A percentile compares a stretch with the other conserved stretches of the same genome.
phyloP scores from a whole-genome alignment of 306 rosid species.

The Pterocarpus santalinus region DNA sequence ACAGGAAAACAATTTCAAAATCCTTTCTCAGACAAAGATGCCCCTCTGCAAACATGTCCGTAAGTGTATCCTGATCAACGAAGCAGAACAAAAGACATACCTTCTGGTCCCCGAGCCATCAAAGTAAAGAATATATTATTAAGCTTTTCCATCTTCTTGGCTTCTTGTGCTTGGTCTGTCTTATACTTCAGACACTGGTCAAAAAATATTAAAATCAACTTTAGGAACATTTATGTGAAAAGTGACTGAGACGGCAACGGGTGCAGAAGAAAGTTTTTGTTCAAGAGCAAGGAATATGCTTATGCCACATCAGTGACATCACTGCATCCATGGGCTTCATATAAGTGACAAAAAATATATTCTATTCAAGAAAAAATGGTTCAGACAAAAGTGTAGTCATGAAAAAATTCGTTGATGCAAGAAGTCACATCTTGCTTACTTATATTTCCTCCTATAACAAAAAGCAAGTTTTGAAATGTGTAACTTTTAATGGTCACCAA shows the following conservation, averaged over 20 bases:
- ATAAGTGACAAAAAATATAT: conserved; percentile 43
- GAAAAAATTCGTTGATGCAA: conserved; percentile 27
- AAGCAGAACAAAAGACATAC: conserved; percentile 54
- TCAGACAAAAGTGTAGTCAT: conserved; percentile 4
- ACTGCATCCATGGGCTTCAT: conserved; percentile 34
- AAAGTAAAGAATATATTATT: conserved; percentile 89
- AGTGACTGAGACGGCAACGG: conserved; percentile 32
- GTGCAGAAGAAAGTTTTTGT: conserved; percentile 41
- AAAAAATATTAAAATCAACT: conserved; percentile 48
- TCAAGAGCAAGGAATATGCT: conserved; percentile 40
- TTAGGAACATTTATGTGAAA: conserved; percentile 42
- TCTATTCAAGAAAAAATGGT: conserved; percentile 38
- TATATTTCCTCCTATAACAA: conserved; percentile 11
- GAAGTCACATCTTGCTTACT: conserved; percentile 34
- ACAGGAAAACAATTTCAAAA: conserved; percentile 17
- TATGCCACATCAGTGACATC: conserved; percentile 36
- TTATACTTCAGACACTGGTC: conserved; percentile 88
- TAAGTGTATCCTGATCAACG: conserved; percentile 29
- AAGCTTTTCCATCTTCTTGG: conserved; percentile 85
- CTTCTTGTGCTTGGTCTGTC: conserved; percentile 96
- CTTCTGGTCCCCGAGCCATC: conserved; percentile 97
- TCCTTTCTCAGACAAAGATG: conserved; percentile 26
- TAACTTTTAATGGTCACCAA: conserved; percentile 22
- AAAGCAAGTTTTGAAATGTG: conserved; percentile 33
- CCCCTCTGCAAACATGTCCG: conserved; percentile 33